Conservation (phyloP, 495 filamentous ascomycete species). For the Penicillium chermesinum region DNA sequence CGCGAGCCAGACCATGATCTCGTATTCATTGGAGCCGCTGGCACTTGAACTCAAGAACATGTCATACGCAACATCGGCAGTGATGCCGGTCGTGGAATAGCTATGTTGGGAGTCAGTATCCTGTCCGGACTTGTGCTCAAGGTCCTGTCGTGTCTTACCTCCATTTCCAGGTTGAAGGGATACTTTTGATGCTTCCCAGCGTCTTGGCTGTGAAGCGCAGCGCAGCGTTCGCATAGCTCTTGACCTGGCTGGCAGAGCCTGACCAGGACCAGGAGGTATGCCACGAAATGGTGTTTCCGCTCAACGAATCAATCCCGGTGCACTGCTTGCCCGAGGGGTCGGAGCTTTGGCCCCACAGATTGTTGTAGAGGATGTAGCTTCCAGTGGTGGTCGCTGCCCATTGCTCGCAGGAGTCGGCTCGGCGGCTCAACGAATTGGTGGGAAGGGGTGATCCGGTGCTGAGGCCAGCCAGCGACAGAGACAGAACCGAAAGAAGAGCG, state of each 20-base stretch:
- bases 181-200: constrained; percentile 45
- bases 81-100: constrained; percentile 49
- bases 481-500: constrained; percentile 20
- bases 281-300: constrained; percentile 48
- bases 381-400: constrained; percentile 41
- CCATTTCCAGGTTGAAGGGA: constrained; percentile 52
- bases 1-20: constrained; percentile 70
- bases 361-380: constrained; percentile 50
- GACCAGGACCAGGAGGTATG: constrained; percentile 55
- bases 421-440: constrained; percentile 35
- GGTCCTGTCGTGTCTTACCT: constrained; percentile 28
- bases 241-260: constrained; percentile 47
- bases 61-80: constrained; percentile 64
- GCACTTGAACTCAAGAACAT: constrained; percentile 52
- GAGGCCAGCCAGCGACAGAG: constrained; percentile 27
- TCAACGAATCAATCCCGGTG: constrained; percentile 46
- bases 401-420: constrained; percentile 47
- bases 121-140: too few species aligned
- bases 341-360: constrained; percentile 46
- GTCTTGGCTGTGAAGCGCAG: constrained; percentile 39
- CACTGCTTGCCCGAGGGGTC: constrained; percentile 52
- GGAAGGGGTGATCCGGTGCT: constrained; percentile 31
- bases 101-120: constrained; percentile 22
- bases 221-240: constrained; percentile 55
- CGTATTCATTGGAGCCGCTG: constrained; percentile 47